Evolutionary conservation across 2,329 filamentous ascomycete genomes (phyloP).

Genomic region (Ilyonectria mors-panacis): DNA sequence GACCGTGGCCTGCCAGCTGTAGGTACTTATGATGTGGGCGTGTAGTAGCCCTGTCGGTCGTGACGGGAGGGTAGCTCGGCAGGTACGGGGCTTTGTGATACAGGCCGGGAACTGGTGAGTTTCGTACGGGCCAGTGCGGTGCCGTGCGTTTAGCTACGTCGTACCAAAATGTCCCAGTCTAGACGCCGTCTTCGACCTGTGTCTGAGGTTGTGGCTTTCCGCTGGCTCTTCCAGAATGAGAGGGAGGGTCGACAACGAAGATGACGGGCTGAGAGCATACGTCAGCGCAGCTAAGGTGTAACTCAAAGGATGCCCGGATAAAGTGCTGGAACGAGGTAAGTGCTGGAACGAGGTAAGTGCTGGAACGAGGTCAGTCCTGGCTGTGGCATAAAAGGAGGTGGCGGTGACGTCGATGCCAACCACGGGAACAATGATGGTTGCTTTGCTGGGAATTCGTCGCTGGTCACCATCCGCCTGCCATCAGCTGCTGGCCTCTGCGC

Average conservation of each 20-base stretch:
- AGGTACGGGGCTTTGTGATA: conserved; percentile 14
- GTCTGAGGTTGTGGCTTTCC: conserved; percentile 9
- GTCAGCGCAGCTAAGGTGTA: not conserved
- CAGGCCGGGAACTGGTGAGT: conserved; percentile 8
- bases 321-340: conserved; percentile 8
- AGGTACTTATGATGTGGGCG: conserved; percentile 1
- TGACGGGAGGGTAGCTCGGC: conserved; percentile 9
- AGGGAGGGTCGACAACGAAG: conserved; percentile 10
- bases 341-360: conserved; percentile 4
- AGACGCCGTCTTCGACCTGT: conserved; percentile 11
- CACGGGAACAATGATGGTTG: conserved; percentile 2
- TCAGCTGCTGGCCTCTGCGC: not conserved
- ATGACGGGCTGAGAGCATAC: conserved; percentile 3
- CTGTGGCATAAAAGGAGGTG: conserved; percentile 8
- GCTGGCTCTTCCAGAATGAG: conserved; percentile 4
- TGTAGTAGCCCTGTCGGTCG: conserved; percentile 11
- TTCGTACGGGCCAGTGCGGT: conserved; percentile 1
- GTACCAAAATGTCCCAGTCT: conserved; percentile 13
- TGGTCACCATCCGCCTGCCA: not conserved
- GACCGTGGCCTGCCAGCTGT: conserved; percentile 7
- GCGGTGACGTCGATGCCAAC: conserved; percentile 14
- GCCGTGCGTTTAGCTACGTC: conserved; percentile 1
- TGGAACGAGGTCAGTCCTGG: conserved; percentile 4
- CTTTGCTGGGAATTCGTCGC: not conserved
- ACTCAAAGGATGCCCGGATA: not conserved